Evolutionary conservation across 495 filamentous ascomycete genomes (phyloP).

Genomic region (Podospora didyma): DNA sequence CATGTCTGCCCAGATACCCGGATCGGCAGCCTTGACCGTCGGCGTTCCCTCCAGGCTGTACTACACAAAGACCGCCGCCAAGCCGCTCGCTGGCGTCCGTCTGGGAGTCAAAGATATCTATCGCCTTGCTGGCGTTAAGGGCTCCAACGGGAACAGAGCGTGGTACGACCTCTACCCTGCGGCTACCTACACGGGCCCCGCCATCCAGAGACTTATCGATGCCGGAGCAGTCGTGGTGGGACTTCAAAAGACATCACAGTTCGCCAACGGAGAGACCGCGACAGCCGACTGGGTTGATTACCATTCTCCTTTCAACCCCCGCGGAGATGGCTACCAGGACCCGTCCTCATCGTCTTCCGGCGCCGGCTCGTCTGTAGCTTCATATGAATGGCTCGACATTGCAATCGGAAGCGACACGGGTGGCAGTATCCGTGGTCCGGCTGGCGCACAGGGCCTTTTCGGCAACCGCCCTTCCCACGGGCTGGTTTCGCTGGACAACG

Average conservation of each 20-base stretch:
- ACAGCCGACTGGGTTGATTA: conserved; percentile 53
- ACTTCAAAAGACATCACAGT: conserved; percentile 56
- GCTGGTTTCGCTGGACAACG: conserved; percentile 32
- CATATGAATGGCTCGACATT: conserved; percentile 56
- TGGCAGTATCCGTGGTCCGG: conserved; percentile 36
- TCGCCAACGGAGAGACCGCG: conserved; percentile 53
- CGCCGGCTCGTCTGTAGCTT: conserved; percentile 41
- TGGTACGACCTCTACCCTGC: conserved; percentile 52
- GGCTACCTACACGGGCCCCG: conserved; percentile 38
- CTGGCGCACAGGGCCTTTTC: conserved; percentile 32
- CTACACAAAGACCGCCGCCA: conserved; percentile 34
- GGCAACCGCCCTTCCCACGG: conserved; percentile 35
- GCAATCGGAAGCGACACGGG: conserved; percentile 45
- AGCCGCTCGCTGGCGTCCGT: conserved; percentile 49
- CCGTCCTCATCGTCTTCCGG: conserved; percentile 45
- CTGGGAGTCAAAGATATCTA: conserved; percentile 62
- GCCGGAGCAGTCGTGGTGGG: conserved; percentile 58
- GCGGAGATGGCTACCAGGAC: conserved; percentile 55
- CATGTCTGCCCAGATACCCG: conserved; percentile 33
- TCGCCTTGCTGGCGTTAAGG: conserved; percentile 51
- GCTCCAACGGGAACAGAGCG: conserved; percentile 51
- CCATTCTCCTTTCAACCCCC: conserved; percentile 52
- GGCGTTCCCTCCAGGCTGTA: conserved; percentile 55
- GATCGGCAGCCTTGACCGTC: conserved; percentile 20
- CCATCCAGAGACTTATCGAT: conserved; percentile 54